Evolutionary conservation across 2,329 filamentous ascomycete species (phyloP), one percentile per base, ranked within the genome.

Genomic region (Oidium heveae): DNA sequence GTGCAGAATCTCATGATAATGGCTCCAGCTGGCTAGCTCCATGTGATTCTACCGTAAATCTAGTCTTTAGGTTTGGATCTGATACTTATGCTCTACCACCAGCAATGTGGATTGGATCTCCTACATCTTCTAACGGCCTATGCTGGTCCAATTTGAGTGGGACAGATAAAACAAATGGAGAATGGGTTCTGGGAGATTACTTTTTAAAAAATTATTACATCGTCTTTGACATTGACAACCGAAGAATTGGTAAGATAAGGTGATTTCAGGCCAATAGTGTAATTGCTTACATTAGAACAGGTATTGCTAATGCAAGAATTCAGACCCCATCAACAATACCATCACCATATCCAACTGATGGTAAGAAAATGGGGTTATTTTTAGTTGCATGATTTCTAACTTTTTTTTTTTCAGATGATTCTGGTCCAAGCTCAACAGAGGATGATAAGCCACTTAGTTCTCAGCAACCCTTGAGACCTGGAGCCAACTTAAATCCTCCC

Each of bases 181-280:
- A 70, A 61, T 94, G 86, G 86, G 71, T 94, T n/a, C 67, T 94
- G 0, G 87, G 87, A 1, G 86, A 87, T 59, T 77, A 82, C 0
- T 94, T 94, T 61, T 68, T 94, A 57, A 94, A 93, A 70, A 94
- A 93, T 61, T 86, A 94, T 16, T 94, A 94, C 64, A 72, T 78
- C 1, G 80, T 91, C 24, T 94, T 93, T 64, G 87, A 94, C 65
- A 77, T 76, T 54, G 86, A 89, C 58, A 63, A 78, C 59, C 68
- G 66, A 46, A 74, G 74, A 53, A 76, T 87, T 59, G 83, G 81
- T 75, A 65, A 64, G 71, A 4, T 16, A 50, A 41, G 32, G 12
- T n/a, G 22, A n/a, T 32, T 33, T 13, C 18, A 8, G 8, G 16
- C 13, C 28, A 7, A 32, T 12, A 37, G 9, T 41, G 41, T 16